Base-by-base conservation (phyloP, 306 rosid species). In the Alnus rubra region DNA sequence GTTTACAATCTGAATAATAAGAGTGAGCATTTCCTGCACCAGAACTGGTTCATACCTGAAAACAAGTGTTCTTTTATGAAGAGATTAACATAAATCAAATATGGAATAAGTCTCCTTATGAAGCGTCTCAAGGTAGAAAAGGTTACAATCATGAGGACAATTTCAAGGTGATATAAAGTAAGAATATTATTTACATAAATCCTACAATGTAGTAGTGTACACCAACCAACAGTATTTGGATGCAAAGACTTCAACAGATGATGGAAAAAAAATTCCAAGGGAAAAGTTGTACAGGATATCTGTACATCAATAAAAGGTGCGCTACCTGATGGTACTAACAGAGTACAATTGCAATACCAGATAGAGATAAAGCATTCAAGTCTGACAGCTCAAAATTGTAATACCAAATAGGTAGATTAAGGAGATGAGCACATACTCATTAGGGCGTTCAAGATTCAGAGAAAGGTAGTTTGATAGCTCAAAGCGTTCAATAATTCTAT, bases 11-110 rank as follows among this genome's bases (percentile, higher is more conserved):
- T 93, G 99, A 82, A 96, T 91, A 75, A 96, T 88, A 78, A 96
- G 92, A 71, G 88, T 88, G 72, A 96, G 99, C 99, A 96, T 93
- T 81, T 96, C 99, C 81, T 89, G 97, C 51, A 89, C 89, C 85
- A 93, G 78, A 84, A 87, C 88, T 74, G 96, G 87, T 84, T 93
- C 99, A 78, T 91, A 82, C 86, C 96, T 91, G 90, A 65, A 82
- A 81, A 87, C 60, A 53, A 71, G 23, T 33, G 2, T 2, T 39
- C 42, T 33, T 23, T 64, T 16, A 23, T 23, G 5, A 44, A 23
- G 31, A 47, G 58, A 76, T 45, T 1, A 44, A 47, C 33, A 77
- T 58, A 81, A 78, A 74, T 18, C 37, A 69, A 74, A 67, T n/a
- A 42, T 1, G 10, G 39, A 14, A 35, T 31, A 19, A 33, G 47